Percentiles rank a stretch among this genome's conserved stretches.
phyloP scores from a whole-genome alignment of 2,329 filamentous ascomycete species.

The Harringtonia aguacate region DNA sequence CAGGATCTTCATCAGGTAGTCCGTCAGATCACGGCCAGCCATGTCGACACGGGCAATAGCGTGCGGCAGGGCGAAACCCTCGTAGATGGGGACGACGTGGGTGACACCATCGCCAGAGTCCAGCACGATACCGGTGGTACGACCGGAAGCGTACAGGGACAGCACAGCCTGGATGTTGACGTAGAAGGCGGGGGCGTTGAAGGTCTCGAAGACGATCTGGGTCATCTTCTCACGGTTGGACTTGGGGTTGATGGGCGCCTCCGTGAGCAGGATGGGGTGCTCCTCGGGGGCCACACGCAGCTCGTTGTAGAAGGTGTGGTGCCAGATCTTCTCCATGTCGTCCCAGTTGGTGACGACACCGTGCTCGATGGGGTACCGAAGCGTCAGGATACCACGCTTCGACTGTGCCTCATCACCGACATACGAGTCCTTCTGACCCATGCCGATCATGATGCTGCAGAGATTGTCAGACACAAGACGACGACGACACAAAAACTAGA shows the following conservation, averaged over 20 bases:
- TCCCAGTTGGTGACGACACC: constrained; percentile 99
- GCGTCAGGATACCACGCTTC: constrained; percentile 99
- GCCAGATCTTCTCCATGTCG: constrained; percentile 99
- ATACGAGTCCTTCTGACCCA: constrained; percentile 99
- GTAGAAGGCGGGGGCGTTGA: constrained; percentile 99
- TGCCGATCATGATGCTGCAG: constrained; percentile 98
- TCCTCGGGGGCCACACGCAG: constrained; percentile 99
- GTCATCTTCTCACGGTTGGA: constrained; percentile 99
- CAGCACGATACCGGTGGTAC: constrained; percentile 99
- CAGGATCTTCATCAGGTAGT: constrained; percentile 99
- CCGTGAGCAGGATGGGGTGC: constrained; percentile 97
- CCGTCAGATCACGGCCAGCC: constrained; percentile 99
- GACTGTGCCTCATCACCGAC: constrained; percentile 99
- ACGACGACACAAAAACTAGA: constrained; percentile 3
- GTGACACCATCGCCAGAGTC: constrained; percentile 99
- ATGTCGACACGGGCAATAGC: constrained; percentile 99
- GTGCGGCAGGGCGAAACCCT: constrained; percentile 99
- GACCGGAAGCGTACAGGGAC: constrained; percentile 98
- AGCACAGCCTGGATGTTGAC: constrained; percentile 99
- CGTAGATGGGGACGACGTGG: constrained; percentile 99
- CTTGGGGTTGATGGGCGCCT: constrained; percentile 99
- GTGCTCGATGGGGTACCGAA: constrained; percentile 99
- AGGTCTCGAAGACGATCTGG: constrained; percentile 99
- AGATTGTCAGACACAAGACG: constrained; percentile 19
- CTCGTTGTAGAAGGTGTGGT: constrained; percentile 99